These are phyloP conservation scores for Hirsutella thompsonii DNA, from an alignment of 2,329 filamentous ascomycete species.

Conservation along the genomic window DNA sequence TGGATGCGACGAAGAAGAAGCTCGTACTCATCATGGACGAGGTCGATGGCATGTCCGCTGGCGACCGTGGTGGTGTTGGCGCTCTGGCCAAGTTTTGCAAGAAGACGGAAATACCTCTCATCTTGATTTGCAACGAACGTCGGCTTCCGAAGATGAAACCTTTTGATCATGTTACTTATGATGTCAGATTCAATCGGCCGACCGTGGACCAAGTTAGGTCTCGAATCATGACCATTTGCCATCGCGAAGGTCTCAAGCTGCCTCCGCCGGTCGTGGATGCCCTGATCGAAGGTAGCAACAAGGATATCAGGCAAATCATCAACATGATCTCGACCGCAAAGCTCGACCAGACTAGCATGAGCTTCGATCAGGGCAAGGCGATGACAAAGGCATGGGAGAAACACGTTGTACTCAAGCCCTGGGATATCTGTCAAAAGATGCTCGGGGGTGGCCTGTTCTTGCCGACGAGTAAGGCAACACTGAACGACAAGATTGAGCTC, in stretches of 20 bases:
- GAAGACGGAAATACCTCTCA: slow-evolving; percentile 88
- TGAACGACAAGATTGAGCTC: slow-evolving; percentile 96
- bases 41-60: slow-evolving; percentile 96
- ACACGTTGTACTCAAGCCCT: slow-evolving; percentile 89
- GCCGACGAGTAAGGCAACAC: slow-evolving; percentile 65
- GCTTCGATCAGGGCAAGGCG: slow-evolving; percentile 73
- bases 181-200: slow-evolving; percentile 78
- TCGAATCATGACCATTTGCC: slow-evolving; percentile 89
- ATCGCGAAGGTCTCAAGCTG: slow-evolving; percentile 78
- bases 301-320: slow-evolving; percentile 94
- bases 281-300: slow-evolving; percentile 86
- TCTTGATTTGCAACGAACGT: slow-evolving; percentile 95
- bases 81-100: slow-evolving; percentile 90
- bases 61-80: slow-evolving; percentile 89
- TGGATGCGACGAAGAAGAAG: slow-evolving; percentile 77
- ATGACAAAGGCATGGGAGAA: slow-evolving; percentile 99
- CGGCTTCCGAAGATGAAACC: slow-evolving; percentile 94
- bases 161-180: slow-evolving; percentile 76
- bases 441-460: slow-evolving; percentile 79
- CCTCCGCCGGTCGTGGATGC: slow-evolving; percentile 76
- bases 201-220: slow-evolving; percentile 85
- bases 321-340: slow-evolving; percentile 97
- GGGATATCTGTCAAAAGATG: slow-evolving; percentile 95
- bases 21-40: slow-evolving; percentile 97
- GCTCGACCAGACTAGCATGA: slow-evolving; percentile 67